Base-by-base conservation (phyloP, 208 protist species). In the Phytomonas serpens region DNA sequence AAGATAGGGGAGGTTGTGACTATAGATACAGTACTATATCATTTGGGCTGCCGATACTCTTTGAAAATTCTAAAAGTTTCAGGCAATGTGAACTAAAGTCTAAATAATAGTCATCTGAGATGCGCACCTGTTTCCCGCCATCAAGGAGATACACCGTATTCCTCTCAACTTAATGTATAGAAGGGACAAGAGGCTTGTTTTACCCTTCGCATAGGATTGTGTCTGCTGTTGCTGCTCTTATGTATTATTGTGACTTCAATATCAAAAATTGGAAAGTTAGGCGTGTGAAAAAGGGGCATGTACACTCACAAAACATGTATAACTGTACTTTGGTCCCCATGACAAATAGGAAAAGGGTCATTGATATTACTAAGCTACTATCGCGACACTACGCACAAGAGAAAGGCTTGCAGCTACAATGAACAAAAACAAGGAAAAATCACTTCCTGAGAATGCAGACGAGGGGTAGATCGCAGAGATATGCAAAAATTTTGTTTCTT, bases 401-500 rank as follows among this genome's bases (percentile, higher is more conserved):
- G 23, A 27, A 57, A 57, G 5, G 47, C 19, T 57, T 57, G 19
- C 23, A 19, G 16, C 2, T 27, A 57, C 19, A 1, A 57, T 11
- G 3, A 57, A 57, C 6, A 27, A 57, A 57, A 57, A 27, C 13
- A 27, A 57, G 7, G 5, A 57, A 57, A 57, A 11, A 27, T 27
- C 47, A 57, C 11, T 27, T 57, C 47, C 4, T 27, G 27, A 19
- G 47, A 27, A 57, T 57, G 23, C 27, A 4, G 23, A 57, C 4
- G 4, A 57, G 19, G 27, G 13, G 47, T 23, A 57, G 23, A 6
- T 23, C 19, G 47, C 19, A 27, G 23, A 27, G 5, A 27, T 57
- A 57, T 57, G 47, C 47, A 7, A 57, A 57, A 27, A 2, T 31
- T 61, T 34, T 33, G 16, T 67, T 69, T 69, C 5, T 69, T 70